Conservation (phyloP, 1,139 yeast species). For the Lodderomyces beijingensis region DNA sequence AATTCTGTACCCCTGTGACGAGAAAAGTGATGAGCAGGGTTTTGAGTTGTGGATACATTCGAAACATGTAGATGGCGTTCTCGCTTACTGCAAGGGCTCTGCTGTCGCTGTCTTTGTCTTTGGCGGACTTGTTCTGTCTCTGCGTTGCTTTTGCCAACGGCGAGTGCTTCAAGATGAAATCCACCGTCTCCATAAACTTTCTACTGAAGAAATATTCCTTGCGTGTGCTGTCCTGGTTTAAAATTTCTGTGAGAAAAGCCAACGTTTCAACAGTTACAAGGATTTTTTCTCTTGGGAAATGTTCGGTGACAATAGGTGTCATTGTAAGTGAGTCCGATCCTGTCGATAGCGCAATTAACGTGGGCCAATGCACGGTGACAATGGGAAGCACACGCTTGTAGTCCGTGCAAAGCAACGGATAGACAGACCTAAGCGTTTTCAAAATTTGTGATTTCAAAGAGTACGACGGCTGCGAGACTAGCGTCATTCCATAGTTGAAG, state of each 20-base stretch:
- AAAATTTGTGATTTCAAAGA: slow-evolving; percentile 55
- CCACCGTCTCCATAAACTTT: slow-evolving; percentile 37
- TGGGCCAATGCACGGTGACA: slow-evolving; percentile 69
- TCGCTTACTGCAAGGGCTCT: slow-evolving; percentile 6
- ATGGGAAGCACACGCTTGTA: slow-evolving; percentile 59
- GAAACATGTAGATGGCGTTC: slow-evolving; percentile 7
- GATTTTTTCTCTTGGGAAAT: slow-evolving; percentile 9
- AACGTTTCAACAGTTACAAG: slow-evolving; percentile 17
- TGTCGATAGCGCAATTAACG: slow-evolving; percentile 16
- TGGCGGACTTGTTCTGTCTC: background rate
- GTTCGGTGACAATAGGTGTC: slow-evolving; percentile 10
- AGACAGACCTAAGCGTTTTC: slow-evolving; percentile 41
- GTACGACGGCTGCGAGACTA: slow-evolving; percentile 65
- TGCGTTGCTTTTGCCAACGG: slow-evolving; percentile 8
- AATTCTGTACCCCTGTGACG: slow-evolving; percentile 27
- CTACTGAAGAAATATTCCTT: slow-evolving; percentile 30
- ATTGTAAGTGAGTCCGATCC: slow-evolving; percentile 14
- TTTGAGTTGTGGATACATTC: slow-evolving; percentile 8
- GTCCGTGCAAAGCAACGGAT: slow-evolving; percentile 65
- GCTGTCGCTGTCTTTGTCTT: background rate
- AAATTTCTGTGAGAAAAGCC: slow-evolving; percentile 23
- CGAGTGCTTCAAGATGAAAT: slow-evolving; percentile 19
- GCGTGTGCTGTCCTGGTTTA: slow-evolving; percentile 25
- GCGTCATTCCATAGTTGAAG: slow-evolving; percentile 62
- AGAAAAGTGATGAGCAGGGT: slow-evolving; percentile 18